Conservation (phyloP, 2,329 filamentous ascomycete genomes). For the Aspergillus tamarii region DNA sequence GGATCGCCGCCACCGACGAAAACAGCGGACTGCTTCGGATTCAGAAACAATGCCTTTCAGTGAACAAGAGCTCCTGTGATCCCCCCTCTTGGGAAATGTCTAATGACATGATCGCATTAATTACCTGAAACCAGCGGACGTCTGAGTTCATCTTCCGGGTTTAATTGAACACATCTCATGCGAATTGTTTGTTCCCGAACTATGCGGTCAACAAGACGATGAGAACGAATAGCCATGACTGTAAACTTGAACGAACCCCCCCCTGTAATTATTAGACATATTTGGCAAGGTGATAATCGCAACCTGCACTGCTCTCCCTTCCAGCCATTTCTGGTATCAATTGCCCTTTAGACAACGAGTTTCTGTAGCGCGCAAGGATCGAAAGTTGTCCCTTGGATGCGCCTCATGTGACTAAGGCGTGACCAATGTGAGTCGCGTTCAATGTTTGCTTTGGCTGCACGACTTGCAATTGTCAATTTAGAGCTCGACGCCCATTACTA, state of each 20-base stretch:
- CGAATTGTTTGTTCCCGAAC: not conserved
- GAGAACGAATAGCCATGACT: not conserved
- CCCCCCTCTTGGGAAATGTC: not conserved
- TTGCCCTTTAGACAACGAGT: not conserved
- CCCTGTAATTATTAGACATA: not conserved
- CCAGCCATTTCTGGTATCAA: not conserved
- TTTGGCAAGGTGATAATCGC: not conserved
- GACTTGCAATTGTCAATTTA: not conserved
- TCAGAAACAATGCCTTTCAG: not conserved
- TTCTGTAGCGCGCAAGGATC: not conserved
- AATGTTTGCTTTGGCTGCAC: not conserved
- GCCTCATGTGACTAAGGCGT: not conserved
- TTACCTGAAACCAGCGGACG: not conserved
- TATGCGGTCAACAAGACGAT: not conserved
- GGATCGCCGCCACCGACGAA: slow-evolving; percentile 6
- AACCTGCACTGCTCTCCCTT: not conserved
- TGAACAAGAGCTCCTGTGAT: not conserved
- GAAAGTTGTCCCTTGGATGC: not conserved
- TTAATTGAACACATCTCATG: not conserved
- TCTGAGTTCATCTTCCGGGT: not conserved
- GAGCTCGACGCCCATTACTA: not conserved
- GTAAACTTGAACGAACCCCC: not conserved
- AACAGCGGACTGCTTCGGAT: slow-evolving; percentile 3
- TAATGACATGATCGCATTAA: not conserved
- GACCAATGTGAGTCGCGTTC: not conserved